Percentiles rank a stretch among this genome's conserved stretches.
Evolutionary conservation across 441 rosid genomes (phyloP).

Genomic region (Brassica balearica): DNA sequence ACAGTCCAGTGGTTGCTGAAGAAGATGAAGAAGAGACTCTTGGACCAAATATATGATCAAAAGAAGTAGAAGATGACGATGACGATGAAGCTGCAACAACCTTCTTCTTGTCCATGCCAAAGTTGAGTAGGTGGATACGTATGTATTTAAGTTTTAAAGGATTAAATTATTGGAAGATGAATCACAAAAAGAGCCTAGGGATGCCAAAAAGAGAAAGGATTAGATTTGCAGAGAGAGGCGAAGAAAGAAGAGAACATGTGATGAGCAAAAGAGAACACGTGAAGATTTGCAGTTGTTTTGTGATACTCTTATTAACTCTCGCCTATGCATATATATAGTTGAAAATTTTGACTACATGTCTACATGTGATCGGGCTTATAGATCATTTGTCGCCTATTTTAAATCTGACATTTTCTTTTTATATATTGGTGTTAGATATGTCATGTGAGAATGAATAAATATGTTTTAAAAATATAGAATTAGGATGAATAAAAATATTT

Average conservation of each 20-base stretch:
- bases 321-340: constrained; percentile 39
- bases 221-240: constrained; percentile 28
- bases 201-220: constrained; percentile 39
- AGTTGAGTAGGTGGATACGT: constrained; percentile 20
- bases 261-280: constrained; percentile 43
- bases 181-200: constrained; percentile 11
- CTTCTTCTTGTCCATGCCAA: constrained; percentile 46
- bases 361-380: constrained; percentile 35
- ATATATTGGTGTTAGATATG: not conserved
- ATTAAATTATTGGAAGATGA: constrained; percentile 9
- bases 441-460: not conserved
- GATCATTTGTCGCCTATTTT: constrained; percentile 16
- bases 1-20: constrained; percentile 38
- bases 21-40: constrained; percentile 36
- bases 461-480: not conserved
- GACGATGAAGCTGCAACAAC: constrained; percentile 14
- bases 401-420: not conserved
- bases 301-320: constrained; percentile 33
- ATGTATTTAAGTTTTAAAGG: not conserved
- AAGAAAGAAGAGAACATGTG: constrained; percentile 37
- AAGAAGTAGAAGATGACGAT: constrained; percentile 36
- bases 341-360: not conserved
- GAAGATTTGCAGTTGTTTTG: constrained; percentile 41
- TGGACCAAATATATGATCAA: constrained; percentile 47
- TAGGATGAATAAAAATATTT: not conserved